phyloP scores from a whole-genome alignment of 2,329 filamentous ascomycete species.

The Claviceps africana region DNA sequence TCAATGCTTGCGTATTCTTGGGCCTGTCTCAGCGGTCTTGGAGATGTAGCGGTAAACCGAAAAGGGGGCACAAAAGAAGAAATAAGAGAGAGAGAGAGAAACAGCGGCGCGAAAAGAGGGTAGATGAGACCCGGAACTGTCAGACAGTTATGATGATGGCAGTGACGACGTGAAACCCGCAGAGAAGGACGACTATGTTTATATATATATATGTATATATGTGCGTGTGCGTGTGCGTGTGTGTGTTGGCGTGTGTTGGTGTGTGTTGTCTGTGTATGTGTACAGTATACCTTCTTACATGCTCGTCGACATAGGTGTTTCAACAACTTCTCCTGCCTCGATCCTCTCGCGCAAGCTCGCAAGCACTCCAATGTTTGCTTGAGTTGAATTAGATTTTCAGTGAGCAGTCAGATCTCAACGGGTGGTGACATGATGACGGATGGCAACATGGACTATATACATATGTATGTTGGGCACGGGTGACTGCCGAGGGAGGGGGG shows the following conservation, averaged over 20 bases:
- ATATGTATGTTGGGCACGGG: background rate
- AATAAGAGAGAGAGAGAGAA: background rate
- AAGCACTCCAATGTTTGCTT: background rate
- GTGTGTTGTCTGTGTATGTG: no score
- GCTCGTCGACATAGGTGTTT: background rate
- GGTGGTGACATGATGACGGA: conserved; percentile 1
- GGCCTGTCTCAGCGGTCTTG: background rate
- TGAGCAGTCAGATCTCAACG: conserved; percentile 1
- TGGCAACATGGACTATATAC: background rate
- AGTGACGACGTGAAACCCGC: background rate
- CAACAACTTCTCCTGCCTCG: background rate
- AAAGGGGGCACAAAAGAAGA: background rate
- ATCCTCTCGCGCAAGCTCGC: background rate
- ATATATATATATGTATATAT: background rate
- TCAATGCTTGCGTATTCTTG: background rate
- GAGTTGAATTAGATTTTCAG: background rate
- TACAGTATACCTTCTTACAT: background rate
- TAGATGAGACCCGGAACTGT: background rate
- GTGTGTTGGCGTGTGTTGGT: background rate
- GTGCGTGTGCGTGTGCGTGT: background rate
- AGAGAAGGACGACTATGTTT: background rate
- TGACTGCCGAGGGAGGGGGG: background rate
- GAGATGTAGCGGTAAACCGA: no score
- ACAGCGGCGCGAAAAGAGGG: background rate
- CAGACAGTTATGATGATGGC: background rate